Base-by-base conservation (phyloP, 371 early-diverging fungal genomes). In the Mortierella sp. region DNA sequence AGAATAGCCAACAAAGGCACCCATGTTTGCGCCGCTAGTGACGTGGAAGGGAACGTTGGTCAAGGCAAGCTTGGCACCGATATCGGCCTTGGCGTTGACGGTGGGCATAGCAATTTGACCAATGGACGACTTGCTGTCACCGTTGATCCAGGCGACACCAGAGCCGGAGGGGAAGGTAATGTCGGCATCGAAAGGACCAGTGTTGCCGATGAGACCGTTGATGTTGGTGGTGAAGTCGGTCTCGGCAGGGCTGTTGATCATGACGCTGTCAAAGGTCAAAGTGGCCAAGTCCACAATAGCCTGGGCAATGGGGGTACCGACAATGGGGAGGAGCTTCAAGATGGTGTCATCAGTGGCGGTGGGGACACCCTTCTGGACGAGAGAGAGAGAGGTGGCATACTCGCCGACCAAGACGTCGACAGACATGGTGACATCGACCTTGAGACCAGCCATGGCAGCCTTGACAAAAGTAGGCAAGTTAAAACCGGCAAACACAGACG, bases 121-220 rank as follows among this genome's bases (percentile, higher is more conserved):
- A 52, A 93, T 84, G n/a, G 78, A 65, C 11, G 55, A 10, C 48
- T 75, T 76, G n/a, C 76, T 57, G 38, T 76, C 88, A n/a, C 85
- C 86, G 47, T 88, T 90, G 47, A 90, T 77, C 94, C 94, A 94
- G 47, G 79, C 77, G 47, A 93, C 90, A 9, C 83, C 87, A 47
- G 92, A 82, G 19, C 90, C 89, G 42, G 54, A 70, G 50, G 92
- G 91, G 90, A 94, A 94, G 24, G 80, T 60, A 58, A 94, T 93
- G 0, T 87, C 81, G 19, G 94, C 92, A 76, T 86, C 90, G 73
- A 94, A 88, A 24, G 91, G 91, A 79, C 94, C 94, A 54, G 94
- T 92, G 74, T 91, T 90, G 54, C 83, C 89, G 73, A 93, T 91
- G 16, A 85, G 72, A 77, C 94, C 94, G 72, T 84, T 84, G 84